Evolutionary conservation across 1,284 basidiomycete genomes (phyloP).

Genomic region (Gomphus sp.): DNA sequence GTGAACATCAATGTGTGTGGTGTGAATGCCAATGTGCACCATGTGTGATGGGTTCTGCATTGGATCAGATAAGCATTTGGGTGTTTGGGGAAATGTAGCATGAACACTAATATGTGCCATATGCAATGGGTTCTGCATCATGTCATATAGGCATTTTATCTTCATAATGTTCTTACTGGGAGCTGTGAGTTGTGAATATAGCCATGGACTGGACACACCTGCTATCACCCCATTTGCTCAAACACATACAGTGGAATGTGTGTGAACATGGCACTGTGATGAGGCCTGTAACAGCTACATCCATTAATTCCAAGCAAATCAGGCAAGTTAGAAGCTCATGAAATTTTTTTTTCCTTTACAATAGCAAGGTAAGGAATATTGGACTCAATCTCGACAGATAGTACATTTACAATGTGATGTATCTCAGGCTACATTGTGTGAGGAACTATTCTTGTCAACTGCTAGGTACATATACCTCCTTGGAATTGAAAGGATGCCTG

Average conservation of each 20-base stretch:
- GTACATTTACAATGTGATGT: constrained; percentile 72
- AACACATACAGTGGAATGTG: constrained; percentile 88
- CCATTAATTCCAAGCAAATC: constrained; percentile 95
- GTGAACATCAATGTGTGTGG: too few relatives aligned
- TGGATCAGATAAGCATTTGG: too few relatives aligned
- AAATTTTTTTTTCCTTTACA: constrained; percentile 34
- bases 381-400: constrained; percentile 69
- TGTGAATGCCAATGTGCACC: too few relatives aligned
- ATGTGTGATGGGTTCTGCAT: too few relatives aligned
- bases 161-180: too few relatives aligned
- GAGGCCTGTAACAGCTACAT: constrained; percentile 84
- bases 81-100: too few relatives aligned
- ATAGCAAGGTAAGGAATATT: constrained; percentile 41
- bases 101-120: too few relatives aligned
- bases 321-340: constrained; percentile 95
- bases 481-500: constrained; percentile 81
- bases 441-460: constrained; percentile 12
- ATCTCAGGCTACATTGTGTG: constrained; percentile 55
- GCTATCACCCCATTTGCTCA: constrained; percentile 94
- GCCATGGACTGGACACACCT: constrained; percentile 35
- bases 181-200: too few relatives aligned
- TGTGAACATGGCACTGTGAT: constrained; percentile 92
- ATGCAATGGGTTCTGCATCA: too few relatives aligned
- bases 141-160: too few relatives aligned
- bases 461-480: constrained; percentile 49